Evolutionary conservation across 192 early-diverging fungal species (phyloP).

Genomic region (Kickxella alabastrina): DNA sequence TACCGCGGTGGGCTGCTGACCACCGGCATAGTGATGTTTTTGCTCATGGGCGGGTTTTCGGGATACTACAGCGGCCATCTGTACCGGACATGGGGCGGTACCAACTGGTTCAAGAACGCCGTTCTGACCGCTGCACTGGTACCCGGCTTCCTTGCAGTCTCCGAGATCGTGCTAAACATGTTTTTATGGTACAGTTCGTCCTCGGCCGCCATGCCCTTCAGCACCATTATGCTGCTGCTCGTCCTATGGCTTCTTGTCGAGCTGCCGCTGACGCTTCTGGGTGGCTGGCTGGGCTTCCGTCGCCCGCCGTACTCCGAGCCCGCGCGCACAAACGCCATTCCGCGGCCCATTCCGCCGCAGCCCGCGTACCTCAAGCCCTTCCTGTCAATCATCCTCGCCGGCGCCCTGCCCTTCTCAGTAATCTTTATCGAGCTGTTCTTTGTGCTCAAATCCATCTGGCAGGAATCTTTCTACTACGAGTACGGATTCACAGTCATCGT

Average conservation of each 20-base stretch:
- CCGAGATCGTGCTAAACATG: constrained; percentile 74
- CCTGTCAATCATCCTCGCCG: constrained; percentile 61
- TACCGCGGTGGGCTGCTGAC: constrained; percentile 63
- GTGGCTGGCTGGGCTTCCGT: constrained; percentile 84
- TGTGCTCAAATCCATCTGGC: constrained; percentile 66
- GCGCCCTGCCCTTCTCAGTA: constrained; percentile 67
- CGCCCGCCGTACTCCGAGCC: constrained; percentile 76
- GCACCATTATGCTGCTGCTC: constrained; percentile 75
- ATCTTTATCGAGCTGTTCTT: constrained; percentile 73
- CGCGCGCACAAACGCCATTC: constrained; percentile 86
- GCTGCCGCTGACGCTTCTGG: constrained; percentile 74
- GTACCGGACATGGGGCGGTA: constrained; percentile 67
- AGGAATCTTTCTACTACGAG: constrained; percentile 65
- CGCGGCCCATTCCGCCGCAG: constrained; percentile 84
- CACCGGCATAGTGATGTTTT: constrained; percentile 53
- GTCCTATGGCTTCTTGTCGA: constrained; percentile 78
- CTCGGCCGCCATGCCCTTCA: constrained; percentile 87
- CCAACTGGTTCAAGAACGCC: constrained; percentile 67
- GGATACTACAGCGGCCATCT: constrained; percentile 70
- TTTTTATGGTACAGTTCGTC: constrained; percentile 84
- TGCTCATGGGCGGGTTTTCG: constrained; percentile 54
- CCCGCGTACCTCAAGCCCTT: constrained; percentile 62
- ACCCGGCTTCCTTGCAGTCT: constrained; percentile 56
- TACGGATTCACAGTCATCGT: constrained; percentile 59
- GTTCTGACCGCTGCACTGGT: constrained; percentile 58